phyloP scores from a whole-genome alignment of 768 basidiomycete genomes.

The Tephrocybe sp. region DNA sequence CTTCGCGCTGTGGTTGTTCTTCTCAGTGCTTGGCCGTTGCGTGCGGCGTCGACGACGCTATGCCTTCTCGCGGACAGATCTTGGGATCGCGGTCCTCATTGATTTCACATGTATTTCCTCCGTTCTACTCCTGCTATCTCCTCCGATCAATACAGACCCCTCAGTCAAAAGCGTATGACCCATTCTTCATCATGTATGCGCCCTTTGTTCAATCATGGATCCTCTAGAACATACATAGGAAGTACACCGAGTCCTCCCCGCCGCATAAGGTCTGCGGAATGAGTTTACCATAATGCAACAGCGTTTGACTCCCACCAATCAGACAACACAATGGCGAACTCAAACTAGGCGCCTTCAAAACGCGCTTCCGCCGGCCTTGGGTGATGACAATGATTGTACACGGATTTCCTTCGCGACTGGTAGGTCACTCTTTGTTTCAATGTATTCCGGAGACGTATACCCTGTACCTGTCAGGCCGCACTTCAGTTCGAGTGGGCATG shows the following conservation, averaged over 20 bases:
- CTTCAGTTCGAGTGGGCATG: constrained; percentile 85
- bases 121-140: constrained; percentile 84
- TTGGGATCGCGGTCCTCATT: constrained; percentile 25
- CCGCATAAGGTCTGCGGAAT: constrained; percentile 50
- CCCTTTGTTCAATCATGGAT: constrained; percentile 1
- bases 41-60: not conserved
- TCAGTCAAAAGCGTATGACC: constrained; percentile 45
- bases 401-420: constrained; percentile 75
- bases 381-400: constrained; percentile 85
- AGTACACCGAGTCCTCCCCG: constrained; percentile 69
- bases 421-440: constrained; percentile 16
- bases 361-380: constrained; percentile 64
- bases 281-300: not conserved
- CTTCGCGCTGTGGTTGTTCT: not conserved
- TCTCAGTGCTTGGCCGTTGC: not conserved
- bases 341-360: constrained; percentile 69
- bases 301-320: not conserved
- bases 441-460: not conserved
- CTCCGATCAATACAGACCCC: constrained; percentile 65
- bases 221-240: constrained; percentile 69
- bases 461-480: constrained; percentile 50
- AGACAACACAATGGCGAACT: constrained; percentile 86
- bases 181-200: too few relatives aligned
- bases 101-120: constrained; percentile 47
- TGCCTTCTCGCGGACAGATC: constrained; percentile 9